Evolutionary conservation across 2,329 filamentous ascomycete species (phyloP).

Genomic region (Trichoderma semiorbis): DNA sequence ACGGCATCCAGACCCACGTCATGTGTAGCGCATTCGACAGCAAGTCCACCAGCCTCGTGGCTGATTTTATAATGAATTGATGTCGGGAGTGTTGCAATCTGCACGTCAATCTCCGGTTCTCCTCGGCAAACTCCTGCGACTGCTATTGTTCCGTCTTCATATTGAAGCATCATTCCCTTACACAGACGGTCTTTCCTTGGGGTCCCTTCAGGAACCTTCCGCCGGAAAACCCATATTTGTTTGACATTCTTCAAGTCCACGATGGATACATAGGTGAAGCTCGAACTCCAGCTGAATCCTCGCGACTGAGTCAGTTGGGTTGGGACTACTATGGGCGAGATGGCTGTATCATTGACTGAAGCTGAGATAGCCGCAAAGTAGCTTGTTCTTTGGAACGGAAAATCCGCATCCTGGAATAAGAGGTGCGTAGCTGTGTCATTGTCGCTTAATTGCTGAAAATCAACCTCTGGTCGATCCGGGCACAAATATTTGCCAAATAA

Average conservation of each 20-base stretch:
- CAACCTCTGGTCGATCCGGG: not conserved
- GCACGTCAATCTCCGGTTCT: not conserved
- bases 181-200: not conserved
- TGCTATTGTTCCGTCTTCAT: not conserved
- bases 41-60: not conserved
- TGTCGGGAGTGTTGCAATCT: not conserved
- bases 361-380: not conserved
- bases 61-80: not conserved
- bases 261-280: not conserved
- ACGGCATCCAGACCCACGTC: not conserved
- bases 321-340: not conserved
- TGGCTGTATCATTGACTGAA: not conserved
- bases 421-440: not conserved
- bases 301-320: not conserved
- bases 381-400: not conserved
- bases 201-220: not conserved
- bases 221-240: not conserved
- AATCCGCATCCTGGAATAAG: not conserved
- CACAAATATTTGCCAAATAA: not conserved
- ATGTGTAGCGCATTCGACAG: not conserved
- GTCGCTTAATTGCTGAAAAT: not conserved
- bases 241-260: not conserved
- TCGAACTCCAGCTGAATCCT: not conserved
- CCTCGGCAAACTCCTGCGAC: not conserved
- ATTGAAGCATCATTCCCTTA: not conserved